Conservation (phyloP, 306 rosid genomes). For the Cicer pinnatifidum region DNA sequence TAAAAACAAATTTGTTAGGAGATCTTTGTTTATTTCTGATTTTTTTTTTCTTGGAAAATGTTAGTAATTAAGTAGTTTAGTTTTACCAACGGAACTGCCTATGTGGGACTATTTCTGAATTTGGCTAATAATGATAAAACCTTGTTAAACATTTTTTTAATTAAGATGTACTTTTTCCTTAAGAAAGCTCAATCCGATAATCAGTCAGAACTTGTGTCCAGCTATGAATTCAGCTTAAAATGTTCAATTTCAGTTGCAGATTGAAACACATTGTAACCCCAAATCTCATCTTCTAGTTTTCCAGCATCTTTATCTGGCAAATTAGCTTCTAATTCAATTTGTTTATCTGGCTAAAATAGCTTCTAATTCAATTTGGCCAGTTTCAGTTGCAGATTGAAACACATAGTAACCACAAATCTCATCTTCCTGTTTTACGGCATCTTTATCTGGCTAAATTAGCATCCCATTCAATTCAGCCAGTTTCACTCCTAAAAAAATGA, state of each 20-base stretch:
- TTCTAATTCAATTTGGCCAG: slow-evolving; percentile 18
- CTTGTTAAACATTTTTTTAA: background rate
- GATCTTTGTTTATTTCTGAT: background rate
- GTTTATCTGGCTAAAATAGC: slow-evolving; percentile 11
- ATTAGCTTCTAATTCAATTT: slow-evolving; percentile 18
- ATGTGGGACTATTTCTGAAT: background rate
- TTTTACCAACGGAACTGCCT: no score
- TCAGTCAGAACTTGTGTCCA: slow-evolving; percentile 3
- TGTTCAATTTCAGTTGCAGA: slow-evolving; percentile 1
- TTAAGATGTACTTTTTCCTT: background rate
- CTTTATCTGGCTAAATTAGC: slow-evolving; percentile 21
- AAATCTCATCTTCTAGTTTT: slow-evolving; percentile 18
- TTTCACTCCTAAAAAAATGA: slow-evolving; percentile 14
- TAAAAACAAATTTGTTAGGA: background rate
- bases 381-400: slow-evolving; percentile 10
- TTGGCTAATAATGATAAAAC: background rate
- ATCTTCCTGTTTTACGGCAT: slow-evolving; percentile 24
- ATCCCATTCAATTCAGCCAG: slow-evolving; percentile 26
- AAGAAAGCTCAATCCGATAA: background rate
- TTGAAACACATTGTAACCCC: slow-evolving; percentile 17
- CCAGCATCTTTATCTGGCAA: slow-evolving; percentile 23
- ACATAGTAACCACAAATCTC: slow-evolving; percentile 8
- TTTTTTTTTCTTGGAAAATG: no score
- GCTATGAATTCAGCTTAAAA: slow-evolving; percentile 2
- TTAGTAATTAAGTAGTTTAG: no score